Evolutionary conservation across 257 asterid genomes (phyloP), one percentile per base, ranked within the genome.

Genomic region (Solanum virginianum): DNA sequence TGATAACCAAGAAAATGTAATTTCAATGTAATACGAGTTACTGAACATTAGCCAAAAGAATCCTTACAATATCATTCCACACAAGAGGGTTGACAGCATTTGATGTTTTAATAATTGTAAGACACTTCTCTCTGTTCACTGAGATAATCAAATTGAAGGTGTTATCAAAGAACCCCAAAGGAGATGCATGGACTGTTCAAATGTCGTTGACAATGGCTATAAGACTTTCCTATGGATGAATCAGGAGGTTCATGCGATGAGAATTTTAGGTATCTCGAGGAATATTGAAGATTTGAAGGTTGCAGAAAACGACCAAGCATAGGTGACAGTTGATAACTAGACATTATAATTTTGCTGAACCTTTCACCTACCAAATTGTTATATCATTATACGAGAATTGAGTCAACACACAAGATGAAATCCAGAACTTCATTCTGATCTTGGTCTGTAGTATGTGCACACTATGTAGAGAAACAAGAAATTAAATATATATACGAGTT

Each of bases 101-200:
- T 83, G 91, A 71, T 74, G 89, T 90, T 81, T 87, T 88, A 57
- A 90, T 86, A 65, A 87, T 89, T 47, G 93, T 92, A 72, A 96
- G 95, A 70, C 94, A 91, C 89, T 94, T 91, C 89, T 94, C 96
- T 90, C 97, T 92, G 90, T 92, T 93, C 90, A 96, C 99, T 96
- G 94, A 57, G 91, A 80, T 74, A 83, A 80, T 63, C 70, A 18
- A 54, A 90, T 63, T 18, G 82, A 69, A 80, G 77, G 60, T 84
- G 80, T 85, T 55, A 88, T 66, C 69, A 54, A 70, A 54, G 55
- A 32, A 22, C 43, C 16, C 22, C 29, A 29, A 72, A 72, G 80
- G 80, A 6, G 20, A 72, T 49, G 60, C 41, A 49, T 49, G 45
- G 45, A 75, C 82, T 75, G 82, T 24, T 74, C 60, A 74, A 71